Conservation (phyloP, 106 monocot species). For the Dendrobium nobile region DNA sequence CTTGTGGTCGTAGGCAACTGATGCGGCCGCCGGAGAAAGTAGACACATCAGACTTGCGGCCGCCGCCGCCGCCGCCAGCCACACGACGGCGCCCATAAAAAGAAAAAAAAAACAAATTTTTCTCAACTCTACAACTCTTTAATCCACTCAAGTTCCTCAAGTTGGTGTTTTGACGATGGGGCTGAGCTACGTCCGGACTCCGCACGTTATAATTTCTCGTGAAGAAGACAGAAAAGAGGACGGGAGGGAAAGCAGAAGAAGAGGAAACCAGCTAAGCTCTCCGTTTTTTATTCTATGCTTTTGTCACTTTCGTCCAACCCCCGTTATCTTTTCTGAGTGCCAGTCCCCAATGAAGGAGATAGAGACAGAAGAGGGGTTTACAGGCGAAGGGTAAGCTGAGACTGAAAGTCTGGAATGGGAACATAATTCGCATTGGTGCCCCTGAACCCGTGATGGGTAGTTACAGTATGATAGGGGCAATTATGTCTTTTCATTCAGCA, state of each 20-base stretch:
- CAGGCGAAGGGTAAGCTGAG: too few relatives aligned
- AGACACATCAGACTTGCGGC: not conserved
- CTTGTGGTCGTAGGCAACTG: slow-evolving; percentile 11
- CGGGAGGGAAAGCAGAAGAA: not conserved
- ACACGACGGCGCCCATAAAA: not conserved
- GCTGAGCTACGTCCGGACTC: too few relatives aligned
- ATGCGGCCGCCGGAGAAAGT: slow-evolving; percentile 5
- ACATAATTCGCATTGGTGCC: too few relatives aligned
- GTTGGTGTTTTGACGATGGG: not conserved
- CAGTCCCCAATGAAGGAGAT: too few relatives aligned
- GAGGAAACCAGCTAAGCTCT: slow-evolving; percentile 4
- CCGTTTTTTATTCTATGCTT: not conserved
- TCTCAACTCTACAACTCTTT: not conserved
- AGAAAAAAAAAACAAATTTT: not conserved
- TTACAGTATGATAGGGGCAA: too few relatives aligned
- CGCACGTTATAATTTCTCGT: too few relatives aligned
- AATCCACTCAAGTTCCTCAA: not conserved
- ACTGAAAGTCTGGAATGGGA: too few relatives aligned
- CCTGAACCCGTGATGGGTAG: too few relatives aligned
- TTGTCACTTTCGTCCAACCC: not conserved
- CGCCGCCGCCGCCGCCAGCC: not conserved
- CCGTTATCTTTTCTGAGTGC: too few relatives aligned
- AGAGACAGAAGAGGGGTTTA: too few relatives aligned
- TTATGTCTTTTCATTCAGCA: too few relatives aligned
- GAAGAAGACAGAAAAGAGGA: not conserved